Percentiles rank a stretch among this genome's conserved stretches.
Evolutionary conservation across 139 green algal genomes (phyloP).

Genomic region (Ettlia oleoabundans): DNA sequence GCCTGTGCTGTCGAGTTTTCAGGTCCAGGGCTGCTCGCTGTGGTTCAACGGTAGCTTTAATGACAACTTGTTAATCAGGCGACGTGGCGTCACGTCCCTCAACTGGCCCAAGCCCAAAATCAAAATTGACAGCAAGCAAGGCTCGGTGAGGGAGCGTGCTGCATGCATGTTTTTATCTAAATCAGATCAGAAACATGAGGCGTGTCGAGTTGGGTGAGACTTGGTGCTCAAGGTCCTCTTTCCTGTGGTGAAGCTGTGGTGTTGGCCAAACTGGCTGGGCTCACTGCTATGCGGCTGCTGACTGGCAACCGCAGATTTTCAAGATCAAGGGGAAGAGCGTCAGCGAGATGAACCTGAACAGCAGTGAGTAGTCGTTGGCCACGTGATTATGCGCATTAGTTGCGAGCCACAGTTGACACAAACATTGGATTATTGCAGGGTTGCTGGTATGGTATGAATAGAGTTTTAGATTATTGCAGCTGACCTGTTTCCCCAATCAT

Average conservation of each 20-base stretch:
- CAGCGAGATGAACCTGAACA: constrained; percentile 43
- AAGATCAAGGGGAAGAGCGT: constrained; percentile 7
- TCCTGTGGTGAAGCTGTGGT: too few relatives aligned
- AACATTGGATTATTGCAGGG: too few relatives aligned
- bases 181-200: too few relatives aligned
- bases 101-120: constrained; percentile 87
- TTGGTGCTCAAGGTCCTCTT: too few relatives aligned
- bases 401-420: too few relatives aligned
- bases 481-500: background rate
- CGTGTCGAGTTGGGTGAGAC: too few relatives aligned
- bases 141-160: constrained; percentile 32
- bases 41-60: constrained; percentile 68
- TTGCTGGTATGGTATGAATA: too few relatives aligned
- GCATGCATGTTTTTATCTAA: too few relatives aligned
- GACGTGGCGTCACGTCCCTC: constrained; percentile 66
- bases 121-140: constrained; percentile 59
- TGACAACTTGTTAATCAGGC: constrained; percentile 56
- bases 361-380: background rate
- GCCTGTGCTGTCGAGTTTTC: background rate
- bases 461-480: too few relatives aligned
- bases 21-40: constrained; percentile 41
- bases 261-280: too few relatives aligned
- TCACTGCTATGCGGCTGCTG: too few relatives aligned
- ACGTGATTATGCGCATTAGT: too few relatives aligned
- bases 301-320: constrained; percentile 27